These are phyloP conservation scores for Acanthamoeba healyi DNA, from an alignment of 208 protist species.

Conservation along the genomic window DNA sequence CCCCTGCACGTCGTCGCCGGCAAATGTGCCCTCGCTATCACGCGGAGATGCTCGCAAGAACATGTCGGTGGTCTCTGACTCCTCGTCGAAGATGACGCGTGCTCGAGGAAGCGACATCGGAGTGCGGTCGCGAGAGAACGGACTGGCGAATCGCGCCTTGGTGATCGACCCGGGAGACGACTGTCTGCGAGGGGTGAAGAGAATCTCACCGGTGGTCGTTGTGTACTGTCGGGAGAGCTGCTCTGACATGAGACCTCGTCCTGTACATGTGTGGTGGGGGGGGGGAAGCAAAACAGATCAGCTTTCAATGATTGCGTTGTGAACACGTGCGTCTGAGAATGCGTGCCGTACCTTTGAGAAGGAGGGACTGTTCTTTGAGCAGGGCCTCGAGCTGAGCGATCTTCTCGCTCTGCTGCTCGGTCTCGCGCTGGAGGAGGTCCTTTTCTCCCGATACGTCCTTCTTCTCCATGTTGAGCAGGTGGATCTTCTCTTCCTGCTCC, in stretches of 20 bases:
- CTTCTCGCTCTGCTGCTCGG: not conserved
- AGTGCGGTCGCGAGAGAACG: slow-evolving; percentile 10
- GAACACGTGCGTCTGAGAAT: too few species aligned
- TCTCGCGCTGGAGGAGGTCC: not conserved
- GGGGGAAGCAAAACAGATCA: too few species aligned
- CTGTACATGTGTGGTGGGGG: too few species aligned
- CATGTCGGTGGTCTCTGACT: not conserved
- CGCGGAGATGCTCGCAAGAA: not conserved
- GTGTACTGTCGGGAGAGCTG: slow-evolving; percentile 25
- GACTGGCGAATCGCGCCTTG: not conserved
- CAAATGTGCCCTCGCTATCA: not conserved
- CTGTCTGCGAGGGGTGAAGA: slow-evolving; percentile 11
- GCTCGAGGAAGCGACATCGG: not conserved
- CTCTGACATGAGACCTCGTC: not conserved
- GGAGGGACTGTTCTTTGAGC: slow-evolving; percentile 11
- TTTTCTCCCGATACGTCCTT: not conserved
- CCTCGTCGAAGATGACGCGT: not conserved
- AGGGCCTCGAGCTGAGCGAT: slow-evolving; percentile 18
- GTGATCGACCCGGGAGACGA: not conserved
- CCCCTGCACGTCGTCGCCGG: not conserved
- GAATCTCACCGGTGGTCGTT: slow-evolving; percentile 9
- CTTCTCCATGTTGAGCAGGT: slow-evolving; percentile 22
- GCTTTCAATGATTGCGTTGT: too few species aligned
- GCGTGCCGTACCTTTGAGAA: slow-evolving; percentile 30
- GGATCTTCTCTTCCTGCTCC: slow-evolving; percentile 40